A percentile compares a stretch with the other conserved stretches of the same genome.
phyloP scores from a whole-genome alignment of 2,329 filamentous ascomycete species.

The Alternaria angustiovoidea region DNA sequence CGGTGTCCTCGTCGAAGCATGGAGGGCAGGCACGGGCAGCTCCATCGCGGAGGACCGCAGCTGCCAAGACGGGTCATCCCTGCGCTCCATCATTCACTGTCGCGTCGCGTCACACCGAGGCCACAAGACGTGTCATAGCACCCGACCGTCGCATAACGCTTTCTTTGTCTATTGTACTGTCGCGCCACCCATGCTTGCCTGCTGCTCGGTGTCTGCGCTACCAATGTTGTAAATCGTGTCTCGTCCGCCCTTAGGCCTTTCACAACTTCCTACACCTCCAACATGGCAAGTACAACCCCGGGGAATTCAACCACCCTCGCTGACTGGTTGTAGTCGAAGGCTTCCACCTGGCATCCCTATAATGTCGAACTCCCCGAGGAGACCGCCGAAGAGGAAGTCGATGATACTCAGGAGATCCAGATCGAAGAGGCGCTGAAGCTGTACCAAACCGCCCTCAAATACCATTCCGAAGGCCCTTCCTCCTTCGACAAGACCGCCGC shows the following conservation, averaged over 20 bases:
- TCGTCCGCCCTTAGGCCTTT: constrained; percentile 8
- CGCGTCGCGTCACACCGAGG: constrained; percentile 23
- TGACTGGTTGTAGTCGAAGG: constrained; percentile 40
- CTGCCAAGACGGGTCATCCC: constrained; percentile 22
- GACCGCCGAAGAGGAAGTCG: constrained; percentile 86
- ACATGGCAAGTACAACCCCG: constrained; percentile 31
- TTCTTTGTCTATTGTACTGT: not conserved
- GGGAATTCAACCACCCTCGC: not conserved
- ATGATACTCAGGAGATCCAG: constrained; percentile 95
- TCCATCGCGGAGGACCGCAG: constrained; percentile 25
- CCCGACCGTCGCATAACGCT: not conserved
- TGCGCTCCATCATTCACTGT: constrained; percentile 18
- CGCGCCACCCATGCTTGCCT: constrained; percentile 16
- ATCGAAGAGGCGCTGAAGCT: constrained; percentile 96
- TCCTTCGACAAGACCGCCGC: constrained; percentile 78
- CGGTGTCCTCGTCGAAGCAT: constrained; percentile 19
- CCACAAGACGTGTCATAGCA: not conserved
- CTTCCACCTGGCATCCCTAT: constrained; percentile 76
- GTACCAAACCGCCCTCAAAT: constrained; percentile 89
- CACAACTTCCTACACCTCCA: constrained; percentile 13
- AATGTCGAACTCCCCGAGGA: constrained; percentile 95
- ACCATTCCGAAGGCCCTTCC: constrained; percentile 83
- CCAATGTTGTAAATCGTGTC: constrained; percentile 20
- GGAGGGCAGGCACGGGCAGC: constrained; percentile 28
- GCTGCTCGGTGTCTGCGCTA: constrained; percentile 1